Base-by-base conservation (phyloP, 2,329 filamentous ascomycete species). In the Albophoma yamanashiensis region DNA sequence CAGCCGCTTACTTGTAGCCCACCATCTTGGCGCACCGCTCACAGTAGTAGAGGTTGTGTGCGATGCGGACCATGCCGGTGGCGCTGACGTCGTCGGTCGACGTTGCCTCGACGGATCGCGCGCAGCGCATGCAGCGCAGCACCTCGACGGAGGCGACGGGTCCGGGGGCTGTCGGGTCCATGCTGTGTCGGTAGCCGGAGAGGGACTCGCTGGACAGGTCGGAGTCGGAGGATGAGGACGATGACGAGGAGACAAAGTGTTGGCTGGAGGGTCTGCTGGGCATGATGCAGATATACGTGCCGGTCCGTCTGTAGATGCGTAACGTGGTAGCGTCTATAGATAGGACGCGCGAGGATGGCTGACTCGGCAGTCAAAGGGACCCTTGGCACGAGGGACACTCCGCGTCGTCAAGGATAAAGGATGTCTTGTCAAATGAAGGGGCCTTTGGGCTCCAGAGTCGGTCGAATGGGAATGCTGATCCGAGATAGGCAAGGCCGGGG, bases 1-100 rank as follows among this genome's bases (percentile, higher is more conserved):
- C 14, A 14, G 57, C 11, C 61, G 58, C 66, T 81, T 79, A 86
- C 70, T 80, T 82, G 72, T 86, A 87, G 66, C 84, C 85, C 39
- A 85, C 82, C 70, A 84, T 82, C 68, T 79, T 82, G 62, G 85
- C 85, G 69, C 85, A 88, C 42, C 82, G 78, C 61, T 81, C 77
- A 73, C 85, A 87, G 73, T 88, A 87, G 75, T 87, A 87, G 62
- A 87, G 80, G 71, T 85, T 85, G 70, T 83, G 81, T 2, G 83
- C 83, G 63, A 87, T 84, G 67, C 81, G 79, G 17, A 88, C 80
- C 84, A 88, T 88, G 63, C 84, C 84, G 61, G 76, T 81, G 52
- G 81, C 75, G 64, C 74, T 76, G 57, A 79, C 75, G 70, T 86
- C 82, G 70, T 86, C 83, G 39, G 82, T 84, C 11, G 81, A 79